A percentile compares a stretch with the other conserved stretches of the same genome.
These are phyloP conservation scores for Flaveria floridana DNA, from an alignment of 140 eudicot genomes.

Conservation along the genomic window DNA sequence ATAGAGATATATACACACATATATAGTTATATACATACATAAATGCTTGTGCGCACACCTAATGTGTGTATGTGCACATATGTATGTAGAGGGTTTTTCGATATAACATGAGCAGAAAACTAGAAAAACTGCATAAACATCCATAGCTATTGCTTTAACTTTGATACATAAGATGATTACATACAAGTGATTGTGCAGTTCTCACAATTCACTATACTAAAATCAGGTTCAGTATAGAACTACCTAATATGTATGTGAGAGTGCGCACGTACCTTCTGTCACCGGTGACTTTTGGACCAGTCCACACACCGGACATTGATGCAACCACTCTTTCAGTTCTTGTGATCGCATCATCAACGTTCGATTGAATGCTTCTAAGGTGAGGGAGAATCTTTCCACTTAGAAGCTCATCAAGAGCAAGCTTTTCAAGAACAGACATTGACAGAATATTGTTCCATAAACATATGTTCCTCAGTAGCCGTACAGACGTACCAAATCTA, in stretches of 20 bases:
- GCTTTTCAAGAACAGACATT: slow-evolving; percentile 63
- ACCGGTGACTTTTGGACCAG: slow-evolving; percentile 65
- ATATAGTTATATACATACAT: no score
- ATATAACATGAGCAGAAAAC: not conserved
- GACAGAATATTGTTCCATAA: slow-evolving; percentile 73
- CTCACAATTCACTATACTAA: not conserved
- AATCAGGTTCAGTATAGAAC: no score
- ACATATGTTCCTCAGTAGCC: slow-evolving; percentile 85
- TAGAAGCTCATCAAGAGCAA: slow-evolving; percentile 78
- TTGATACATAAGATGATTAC: no score
- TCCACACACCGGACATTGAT: slow-evolving; percentile 77
- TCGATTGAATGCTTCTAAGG: slow-evolving; percentile 72
- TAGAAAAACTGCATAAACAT: no score
- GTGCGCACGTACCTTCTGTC: slow-evolving; percentile 53
- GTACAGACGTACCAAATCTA: slow-evolving; percentile 76
- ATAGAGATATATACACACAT: no score
- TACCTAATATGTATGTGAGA: not conserved
- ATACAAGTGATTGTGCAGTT: not conserved
- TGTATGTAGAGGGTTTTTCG: not conserved
- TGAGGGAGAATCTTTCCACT: slow-evolving; percentile 82
- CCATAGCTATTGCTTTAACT: no score
- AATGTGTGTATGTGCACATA: not conserved
- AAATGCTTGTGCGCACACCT: no score
- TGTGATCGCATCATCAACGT: slow-evolving; percentile 73
- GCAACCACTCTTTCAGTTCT: slow-evolving; percentile 76